phyloP scores from a whole-genome alignment of 345 rosid genomes.

The Physaria fendleri region DNA sequence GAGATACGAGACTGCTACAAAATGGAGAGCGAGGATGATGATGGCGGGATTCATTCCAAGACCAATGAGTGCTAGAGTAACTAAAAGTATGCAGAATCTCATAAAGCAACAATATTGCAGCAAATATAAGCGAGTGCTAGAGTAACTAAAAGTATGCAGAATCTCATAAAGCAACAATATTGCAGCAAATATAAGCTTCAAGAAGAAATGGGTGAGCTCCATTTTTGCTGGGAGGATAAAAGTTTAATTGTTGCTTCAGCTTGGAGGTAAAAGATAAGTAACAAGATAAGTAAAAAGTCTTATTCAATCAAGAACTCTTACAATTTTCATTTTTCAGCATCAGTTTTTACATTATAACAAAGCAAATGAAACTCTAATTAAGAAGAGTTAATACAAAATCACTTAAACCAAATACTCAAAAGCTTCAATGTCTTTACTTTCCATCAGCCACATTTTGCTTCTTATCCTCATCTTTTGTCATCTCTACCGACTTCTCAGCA shows the following conservation, averaged over 20 bases:
- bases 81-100: constrained; percentile 40
- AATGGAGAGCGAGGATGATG: constrained; percentile 93
- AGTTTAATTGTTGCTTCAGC: constrained; percentile 82
- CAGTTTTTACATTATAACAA: constrained; percentile 8
- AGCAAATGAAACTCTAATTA: constrained; percentile 11
- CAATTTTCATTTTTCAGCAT: constrained; percentile 16
- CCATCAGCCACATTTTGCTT: constrained; percentile 29
- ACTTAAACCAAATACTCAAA: background rate
- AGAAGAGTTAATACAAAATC: constrained; percentile 9
- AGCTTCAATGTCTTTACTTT: constrained; percentile 26
- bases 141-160: constrained; percentile 44
- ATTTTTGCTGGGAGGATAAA: constrained; percentile 86
- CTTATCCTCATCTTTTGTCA: constrained; percentile 28
- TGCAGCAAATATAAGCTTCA: constrained; percentile 54
- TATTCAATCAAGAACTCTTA: too few species aligned
- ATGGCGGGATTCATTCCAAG: constrained; percentile 85
- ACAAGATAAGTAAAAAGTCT: too few species aligned
- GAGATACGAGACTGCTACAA: constrained; percentile 81
- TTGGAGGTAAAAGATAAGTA: constrained; percentile 53
- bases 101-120: constrained; percentile 55
- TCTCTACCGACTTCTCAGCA: constrained; percentile 28
- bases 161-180: constrained; percentile 49
- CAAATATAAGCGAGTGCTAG: constrained; percentile 41
- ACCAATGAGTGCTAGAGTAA: constrained; percentile 52
- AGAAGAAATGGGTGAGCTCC: constrained; percentile 63